Evolutionary conservation across 805 yeast species (phyloP).

Genomic region (Candida tallmaniae): DNA sequence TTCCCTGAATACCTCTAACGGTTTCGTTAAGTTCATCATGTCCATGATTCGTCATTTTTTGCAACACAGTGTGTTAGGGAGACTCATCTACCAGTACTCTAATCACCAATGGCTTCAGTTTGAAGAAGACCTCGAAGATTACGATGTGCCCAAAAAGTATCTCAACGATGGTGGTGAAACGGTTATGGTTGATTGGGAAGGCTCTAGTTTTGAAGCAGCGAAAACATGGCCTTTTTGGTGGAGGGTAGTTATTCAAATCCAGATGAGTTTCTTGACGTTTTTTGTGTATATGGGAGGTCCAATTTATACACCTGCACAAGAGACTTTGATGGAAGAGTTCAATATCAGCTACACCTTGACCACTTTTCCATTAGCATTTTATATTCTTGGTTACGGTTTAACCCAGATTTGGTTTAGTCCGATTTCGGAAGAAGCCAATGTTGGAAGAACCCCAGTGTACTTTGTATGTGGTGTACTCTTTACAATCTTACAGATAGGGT

Average conservation of each 20-base stretch:
- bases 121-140: slow-evolving; percentile 25
- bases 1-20: too few species aligned
- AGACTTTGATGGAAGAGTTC: slow-evolving; percentile 42
- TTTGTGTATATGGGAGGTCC: slow-evolving; percentile 56
- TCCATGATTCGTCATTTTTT: slow-evolving; percentile 1
- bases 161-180: slow-evolving; percentile 10
- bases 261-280: slow-evolving; percentile 7
- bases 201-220: slow-evolving; percentile 53
- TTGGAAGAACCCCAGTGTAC: slow-evolving; percentile 53
- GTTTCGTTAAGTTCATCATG: not conserved
- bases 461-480: slow-evolving; percentile 44
- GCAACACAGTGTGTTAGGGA: slow-evolving; percentile 16
- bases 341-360: slow-evolving; percentile 42
- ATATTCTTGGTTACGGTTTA: slow-evolving; percentile 56
- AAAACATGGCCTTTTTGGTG: slow-evolving; percentile 46
- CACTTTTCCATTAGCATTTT: slow-evolving; percentile 48
- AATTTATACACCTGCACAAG: slow-evolving; percentile 49
- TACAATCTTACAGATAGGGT: slow-evolving; percentile 50
- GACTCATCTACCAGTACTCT: slow-evolving; percentile 22
- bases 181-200: slow-evolving; percentile 29
- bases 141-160: slow-evolving; percentile 22
- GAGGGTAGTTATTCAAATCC: slow-evolving; percentile 34
- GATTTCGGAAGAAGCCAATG: slow-evolving; percentile 47
- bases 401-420: slow-evolving; percentile 61
- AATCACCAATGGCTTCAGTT: slow-evolving; percentile 17